Base-by-base conservation (phyloP, 345 rosid species). In the Melastoma malabathricum region DNA sequence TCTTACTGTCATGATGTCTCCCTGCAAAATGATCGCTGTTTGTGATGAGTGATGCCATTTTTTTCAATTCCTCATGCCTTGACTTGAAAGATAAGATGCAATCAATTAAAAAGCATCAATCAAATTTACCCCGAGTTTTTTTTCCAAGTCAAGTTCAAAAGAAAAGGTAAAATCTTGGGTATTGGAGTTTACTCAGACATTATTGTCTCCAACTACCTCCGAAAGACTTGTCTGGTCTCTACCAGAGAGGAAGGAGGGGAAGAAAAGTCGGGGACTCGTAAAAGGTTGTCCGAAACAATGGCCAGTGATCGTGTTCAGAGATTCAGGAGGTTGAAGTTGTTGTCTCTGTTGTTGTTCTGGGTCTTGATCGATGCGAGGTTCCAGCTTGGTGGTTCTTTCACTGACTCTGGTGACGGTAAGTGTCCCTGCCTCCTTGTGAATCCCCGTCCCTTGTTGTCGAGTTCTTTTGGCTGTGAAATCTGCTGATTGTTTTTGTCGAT, bases 51-150 rank as follows among this genome's bases (percentile, higher is more conserved):
- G 6, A 27, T 6, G 31, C 31, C 31, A 3, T 27, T 27, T 27
- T 27, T 27, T 27, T 27, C 31, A 3, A 3, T 3, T 27, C 31
- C 6, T 27, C 31, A 6, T 27, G 31, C 3, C 31, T 63, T 68
- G 59, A 56, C 72, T 63, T 68, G 44, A 49, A 68, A 68, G 72
- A 44, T 46, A 63, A 68, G 72, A 47, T 44, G 54, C 49, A 58
- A 58, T 55, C 44, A 62, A 57, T 61, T 22, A 18, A 22, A 57
- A 52, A 34, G 46, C 45, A 38, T 29, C 56, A 6, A 39, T 25
- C 15, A 4, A 3, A 16, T 29, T 2, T 22, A 6, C 0, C 14
- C 46, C 20, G 10, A 15, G 16, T 19, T 41, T 5, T 27, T 17
- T n/a, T 51, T 18, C 16, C 8, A 3, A 12, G 25, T 2, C 18